Evolutionary conservation across 139 green algal genomes (phyloP).

Genomic region (Chlorella vulgaris): DNA sequence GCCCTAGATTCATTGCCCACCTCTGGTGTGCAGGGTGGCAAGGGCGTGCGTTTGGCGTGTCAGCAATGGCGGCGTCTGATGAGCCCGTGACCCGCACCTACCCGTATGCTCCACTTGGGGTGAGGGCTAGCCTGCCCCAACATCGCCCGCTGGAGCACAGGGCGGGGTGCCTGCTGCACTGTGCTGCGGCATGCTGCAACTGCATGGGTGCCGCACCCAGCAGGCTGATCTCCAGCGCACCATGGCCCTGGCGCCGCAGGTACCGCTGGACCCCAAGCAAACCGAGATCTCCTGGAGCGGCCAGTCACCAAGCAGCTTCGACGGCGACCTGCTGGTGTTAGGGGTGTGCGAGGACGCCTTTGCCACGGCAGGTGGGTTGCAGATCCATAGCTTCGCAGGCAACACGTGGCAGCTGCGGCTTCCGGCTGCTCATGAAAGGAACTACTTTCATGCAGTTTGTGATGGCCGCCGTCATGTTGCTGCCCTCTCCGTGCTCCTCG

Average conservation of each 20-base stretch:
- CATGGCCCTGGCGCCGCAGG: constrained; percentile 15
- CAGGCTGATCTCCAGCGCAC: too few species aligned
- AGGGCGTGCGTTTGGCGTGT: neutral
- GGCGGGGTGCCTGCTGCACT: too few species aligned
- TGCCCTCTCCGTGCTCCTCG: too few species aligned
- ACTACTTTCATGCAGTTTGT: too few species aligned
- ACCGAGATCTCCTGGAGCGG: neutral
- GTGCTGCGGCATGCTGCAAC: too few species aligned
- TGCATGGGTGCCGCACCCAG: too few species aligned
- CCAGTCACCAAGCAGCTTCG: neutral
- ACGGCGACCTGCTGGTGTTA: constrained; percentile 75
- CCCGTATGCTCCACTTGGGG: neutral
- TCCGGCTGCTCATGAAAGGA: too few species aligned
- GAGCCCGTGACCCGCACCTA: neutral
- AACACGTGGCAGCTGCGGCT: too few species aligned
- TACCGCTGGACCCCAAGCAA: constrained; percentile 29
- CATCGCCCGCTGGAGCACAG: neutral
- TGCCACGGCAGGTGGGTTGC: constrained; percentile 1
- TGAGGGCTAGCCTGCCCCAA: neutral
- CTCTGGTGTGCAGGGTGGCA: constrained; percentile 14
- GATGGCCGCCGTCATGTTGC: too few species aligned
- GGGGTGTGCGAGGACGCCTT: constrained; percentile 74
- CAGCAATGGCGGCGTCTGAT: neutral
- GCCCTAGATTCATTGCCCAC: too few species aligned
- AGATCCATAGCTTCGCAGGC: neutral